These are phyloP conservation scores for Termitomyces sp. DNA, from an alignment of 1,284 basidiomycete genomes.

Conservation along the genomic window DNA sequence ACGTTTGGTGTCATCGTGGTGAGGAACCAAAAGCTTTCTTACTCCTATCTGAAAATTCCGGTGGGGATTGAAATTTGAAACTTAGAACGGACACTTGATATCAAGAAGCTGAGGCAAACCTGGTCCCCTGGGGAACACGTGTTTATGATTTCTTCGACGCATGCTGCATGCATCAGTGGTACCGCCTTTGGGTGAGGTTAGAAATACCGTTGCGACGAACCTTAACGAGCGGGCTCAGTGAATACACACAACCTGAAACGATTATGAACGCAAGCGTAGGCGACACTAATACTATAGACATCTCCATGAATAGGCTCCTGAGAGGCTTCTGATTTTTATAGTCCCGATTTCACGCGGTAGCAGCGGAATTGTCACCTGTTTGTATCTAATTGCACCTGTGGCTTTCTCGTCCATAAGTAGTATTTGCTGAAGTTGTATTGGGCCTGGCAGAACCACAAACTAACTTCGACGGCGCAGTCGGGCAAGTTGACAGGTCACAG, in stretches of 20 bases:
- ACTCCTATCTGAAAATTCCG: neutral
- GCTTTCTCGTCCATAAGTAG: too few relatives aligned
- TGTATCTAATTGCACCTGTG: neutral
- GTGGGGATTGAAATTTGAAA: neutral
- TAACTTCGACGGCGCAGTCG: too few relatives aligned
- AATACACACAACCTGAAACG: neutral
- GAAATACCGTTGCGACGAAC: neutral
- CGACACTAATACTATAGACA: neutral
- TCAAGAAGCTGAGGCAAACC: neutral
- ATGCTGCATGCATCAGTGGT: neutral
- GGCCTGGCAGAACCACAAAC: too few relatives aligned
- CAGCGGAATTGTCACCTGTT: neutral
- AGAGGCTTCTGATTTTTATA: neutral
- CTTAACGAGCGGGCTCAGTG: too few relatives aligned
- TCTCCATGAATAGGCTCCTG: neutral
- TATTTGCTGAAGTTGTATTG: neutral
- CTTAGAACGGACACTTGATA: neutral
- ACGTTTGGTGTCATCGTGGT: neutral
- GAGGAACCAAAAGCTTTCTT: neutral
- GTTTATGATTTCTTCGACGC: neutral
- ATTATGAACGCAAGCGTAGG: neutral
- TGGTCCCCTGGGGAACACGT: neutral
- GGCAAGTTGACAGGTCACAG: too few relatives aligned
- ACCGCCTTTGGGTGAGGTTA: neutral
- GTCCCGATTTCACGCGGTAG: neutral